Evolutionary conservation across 805 yeast genomes (phyloP).

Genomic region (Yamadazyma endophytica): DNA sequence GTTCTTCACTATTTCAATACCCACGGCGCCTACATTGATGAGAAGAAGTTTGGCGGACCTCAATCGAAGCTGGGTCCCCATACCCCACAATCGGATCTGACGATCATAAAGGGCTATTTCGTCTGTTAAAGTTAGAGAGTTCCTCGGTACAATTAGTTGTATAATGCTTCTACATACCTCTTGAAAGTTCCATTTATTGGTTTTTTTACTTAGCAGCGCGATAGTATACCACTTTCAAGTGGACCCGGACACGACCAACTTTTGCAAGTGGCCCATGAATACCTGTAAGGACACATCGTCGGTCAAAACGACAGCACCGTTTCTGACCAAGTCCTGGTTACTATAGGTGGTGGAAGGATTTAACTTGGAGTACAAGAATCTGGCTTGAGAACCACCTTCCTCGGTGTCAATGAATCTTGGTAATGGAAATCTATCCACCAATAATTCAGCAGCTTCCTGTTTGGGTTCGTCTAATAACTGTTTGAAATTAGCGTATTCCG

Average conservation of each 20-base stretch:
- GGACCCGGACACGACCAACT: constrained; percentile 22
- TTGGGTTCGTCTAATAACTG: constrained; percentile 84
- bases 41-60: constrained; percentile 68
- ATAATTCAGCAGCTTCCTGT: constrained; percentile 85
- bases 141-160: neutral
- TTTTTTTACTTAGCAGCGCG: too few species aligned
- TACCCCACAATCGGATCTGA: constrained; percentile 94
- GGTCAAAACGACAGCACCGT: constrained; percentile 41
- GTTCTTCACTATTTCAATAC: constrained; percentile 80
- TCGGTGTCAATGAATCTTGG: constrained; percentile 78
- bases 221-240: constrained; percentile 4
- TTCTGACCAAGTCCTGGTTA: constrained; percentile 21
- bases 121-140: constrained; percentile 34
- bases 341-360: constrained; percentile 57
- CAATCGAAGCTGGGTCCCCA: constrained; percentile 80
- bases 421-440: constrained; percentile 92
- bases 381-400: constrained; percentile 73
- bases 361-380: constrained; percentile 65
- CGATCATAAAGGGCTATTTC: constrained; percentile 92
- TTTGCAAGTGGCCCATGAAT: constrained; percentile 52
- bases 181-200: constrained; percentile 11
- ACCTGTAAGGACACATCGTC: constrained; percentile 58
- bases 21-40: constrained; percentile 71
- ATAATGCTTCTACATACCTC: constrained; percentile 10
- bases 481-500: constrained; percentile 85